Conservation (phyloP, 2,329 filamentous ascomycete species). For the Delphinella strobiligena region DNA sequence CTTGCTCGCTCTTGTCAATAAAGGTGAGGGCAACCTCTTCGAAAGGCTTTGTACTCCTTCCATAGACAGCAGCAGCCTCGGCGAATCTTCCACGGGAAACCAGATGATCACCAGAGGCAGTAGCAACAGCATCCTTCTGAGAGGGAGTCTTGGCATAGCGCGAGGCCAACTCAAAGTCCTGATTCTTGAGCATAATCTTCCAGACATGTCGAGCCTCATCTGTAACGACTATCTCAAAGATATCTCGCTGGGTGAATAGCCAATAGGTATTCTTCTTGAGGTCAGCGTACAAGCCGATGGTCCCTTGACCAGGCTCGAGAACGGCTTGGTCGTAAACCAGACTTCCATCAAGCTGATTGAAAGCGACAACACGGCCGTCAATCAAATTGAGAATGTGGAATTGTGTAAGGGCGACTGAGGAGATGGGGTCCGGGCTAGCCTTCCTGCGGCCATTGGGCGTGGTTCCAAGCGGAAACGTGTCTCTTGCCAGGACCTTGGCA, state of each 20-base stretch:
- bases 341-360: conserved; percentile 76
- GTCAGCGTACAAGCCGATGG: conserved; percentile 78
- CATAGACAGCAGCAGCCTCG: conserved; percentile 83
- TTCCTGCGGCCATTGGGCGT: conserved; percentile 52
- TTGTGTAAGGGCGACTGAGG: conserved; percentile 74
- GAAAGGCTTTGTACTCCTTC: conserved; percentile 91
- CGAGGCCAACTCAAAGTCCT: conserved; percentile 80
- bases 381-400: conserved; percentile 85
- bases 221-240: conserved; percentile 83
- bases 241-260: conserved; percentile 83
- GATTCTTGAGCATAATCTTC: conserved; percentile 79
- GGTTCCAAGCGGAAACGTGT: conserved; percentile 60
- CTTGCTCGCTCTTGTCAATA: conserved; percentile 80
- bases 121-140: conserved; percentile 85
- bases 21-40: conserved; percentile 88
- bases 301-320: conserved; percentile 64
- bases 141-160: conserved; percentile 67
- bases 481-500: conserved; percentile 62
- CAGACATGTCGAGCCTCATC: conserved; percentile 90
- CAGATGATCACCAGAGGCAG: conserved; percentile 80
- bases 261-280: conserved; percentile 94
- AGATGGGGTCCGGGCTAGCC: conserved; percentile 58
- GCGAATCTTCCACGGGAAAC: conserved; percentile 68
- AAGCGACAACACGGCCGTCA: conserved; percentile 69
- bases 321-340: conserved; percentile 82